These are phyloP conservation scores for Thymus quinquecostatus DNA, from an alignment of 257 asterid species.

Conservation along the genomic window DNA sequence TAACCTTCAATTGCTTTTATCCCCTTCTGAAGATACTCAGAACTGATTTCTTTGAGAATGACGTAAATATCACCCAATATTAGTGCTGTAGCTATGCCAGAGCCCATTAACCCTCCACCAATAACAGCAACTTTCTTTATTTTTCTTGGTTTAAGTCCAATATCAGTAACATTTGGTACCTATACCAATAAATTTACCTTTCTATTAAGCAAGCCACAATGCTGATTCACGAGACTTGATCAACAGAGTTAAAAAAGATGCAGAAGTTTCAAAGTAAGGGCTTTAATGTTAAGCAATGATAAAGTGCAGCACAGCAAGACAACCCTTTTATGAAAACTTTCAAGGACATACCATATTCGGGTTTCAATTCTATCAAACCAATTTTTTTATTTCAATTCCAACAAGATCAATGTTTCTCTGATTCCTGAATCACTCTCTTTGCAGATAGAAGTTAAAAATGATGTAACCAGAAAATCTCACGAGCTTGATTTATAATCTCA, in stretches of 20 bases:
- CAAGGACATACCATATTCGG: not conserved
- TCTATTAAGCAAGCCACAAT: not conserved
- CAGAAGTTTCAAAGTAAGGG: not conserved
- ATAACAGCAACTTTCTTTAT: conserved; percentile 83
- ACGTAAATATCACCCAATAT: conserved; percentile 66
- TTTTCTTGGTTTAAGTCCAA: conserved; percentile 90
- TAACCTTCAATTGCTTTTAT: conserved; percentile 80
- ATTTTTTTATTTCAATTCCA: not conserved
- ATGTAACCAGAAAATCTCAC: not conserved
- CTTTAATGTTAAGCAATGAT: conserved; percentile 14
- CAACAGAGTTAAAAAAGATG: not conserved
- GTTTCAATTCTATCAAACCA: conserved; percentile 11
- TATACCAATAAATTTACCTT: conserved; percentile 34
- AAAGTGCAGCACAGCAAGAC: conserved; percentile 25
- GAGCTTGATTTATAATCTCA: not conserved
- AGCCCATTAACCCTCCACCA: conserved; percentile 99
- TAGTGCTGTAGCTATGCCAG: conserved; percentile 95
- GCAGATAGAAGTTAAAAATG: not conserved
- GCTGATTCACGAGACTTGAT: conserved; percentile 7
- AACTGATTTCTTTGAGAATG: conserved; percentile 82
- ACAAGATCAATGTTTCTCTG: not conserved
- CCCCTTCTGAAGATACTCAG: conserved; percentile 89
- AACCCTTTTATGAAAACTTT: not conserved
- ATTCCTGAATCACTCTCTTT: not conserved
- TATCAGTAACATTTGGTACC: conserved; percentile 89